These are phyloP conservation scores for Lolium multiflorum DNA, from an alignment of 176 grass and related monocot genomes.

Conservation along the genomic window DNA sequence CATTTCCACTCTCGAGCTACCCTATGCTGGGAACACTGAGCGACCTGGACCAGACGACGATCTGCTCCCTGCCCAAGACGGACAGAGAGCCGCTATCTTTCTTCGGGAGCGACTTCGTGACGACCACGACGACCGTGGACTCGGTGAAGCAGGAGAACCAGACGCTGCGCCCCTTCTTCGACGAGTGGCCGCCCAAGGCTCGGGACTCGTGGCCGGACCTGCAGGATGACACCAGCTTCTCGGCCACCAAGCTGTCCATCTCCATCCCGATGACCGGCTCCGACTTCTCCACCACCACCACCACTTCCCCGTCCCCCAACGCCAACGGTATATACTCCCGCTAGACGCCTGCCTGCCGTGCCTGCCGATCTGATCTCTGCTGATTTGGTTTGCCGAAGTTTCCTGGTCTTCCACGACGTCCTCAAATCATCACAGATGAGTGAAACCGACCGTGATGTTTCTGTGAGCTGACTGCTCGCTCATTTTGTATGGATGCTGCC, in stretches of 20 bases:
- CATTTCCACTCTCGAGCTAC: slow-evolving; percentile 56
- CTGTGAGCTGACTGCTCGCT: slow-evolving; percentile 28
- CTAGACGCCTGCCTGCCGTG: not conserved
- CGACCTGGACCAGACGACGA: slow-evolving; percentile 53
- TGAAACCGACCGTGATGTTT: slow-evolving; percentile 13
- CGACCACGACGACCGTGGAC: not conserved
- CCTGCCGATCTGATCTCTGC: not conserved
- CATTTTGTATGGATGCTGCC: slow-evolving; percentile 20
- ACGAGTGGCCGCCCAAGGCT: slow-evolving; percentile 91
- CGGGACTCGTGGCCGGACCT: slow-evolving; percentile 74
- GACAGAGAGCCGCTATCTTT: slow-evolving; percentile 55
- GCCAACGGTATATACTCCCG: slow-evolving; percentile 58
- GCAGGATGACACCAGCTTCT: slow-evolving; percentile 55
- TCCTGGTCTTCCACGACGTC: not conserved
- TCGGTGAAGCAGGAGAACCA: slow-evolving; percentile 64
- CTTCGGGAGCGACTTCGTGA: slow-evolving; percentile 53
- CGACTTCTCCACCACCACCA: slow-evolving; percentile 72
- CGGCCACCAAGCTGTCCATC: slow-evolving; percentile 87
- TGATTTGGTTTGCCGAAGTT: not conserved
- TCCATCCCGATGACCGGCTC: slow-evolving; percentile 77
- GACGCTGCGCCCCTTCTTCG: slow-evolving; percentile 80
- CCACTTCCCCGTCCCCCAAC: slow-evolving; percentile 62
- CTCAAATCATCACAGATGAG: slow-evolving; percentile 49
- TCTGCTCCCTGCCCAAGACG: slow-evolving; percentile 50
- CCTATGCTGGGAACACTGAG: slow-evolving; percentile 43